A percentile compares a stretch with the other conserved stretches of the same genome.
Conservation (phyloP, 2,329 filamentous ascomycete genomes). For the Macrophomina phaseolina region DNA sequence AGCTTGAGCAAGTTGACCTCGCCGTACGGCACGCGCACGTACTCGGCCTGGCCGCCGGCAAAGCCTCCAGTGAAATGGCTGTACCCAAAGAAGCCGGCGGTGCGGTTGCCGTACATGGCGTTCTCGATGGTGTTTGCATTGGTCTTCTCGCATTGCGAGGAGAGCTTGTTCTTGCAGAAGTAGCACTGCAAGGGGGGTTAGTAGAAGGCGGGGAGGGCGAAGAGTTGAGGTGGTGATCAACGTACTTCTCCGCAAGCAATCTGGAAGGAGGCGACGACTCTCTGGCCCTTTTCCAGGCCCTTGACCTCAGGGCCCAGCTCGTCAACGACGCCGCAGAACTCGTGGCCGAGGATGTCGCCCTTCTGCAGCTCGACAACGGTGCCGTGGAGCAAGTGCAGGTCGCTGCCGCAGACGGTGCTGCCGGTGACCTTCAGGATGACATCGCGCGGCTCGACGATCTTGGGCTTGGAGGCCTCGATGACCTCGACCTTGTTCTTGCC, state of each 20-base stretch:
- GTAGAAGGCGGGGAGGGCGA: constrained; percentile 31
- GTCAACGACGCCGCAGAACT: constrained; percentile 59
- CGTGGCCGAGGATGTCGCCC: constrained; percentile 59
- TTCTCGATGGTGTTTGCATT: constrained; percentile 74
- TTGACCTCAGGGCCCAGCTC: constrained; percentile 51
- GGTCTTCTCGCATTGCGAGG: constrained; percentile 79
- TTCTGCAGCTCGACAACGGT: constrained; percentile 56
- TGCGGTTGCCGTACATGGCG: constrained; percentile 79
- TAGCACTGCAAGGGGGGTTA: constrained; percentile 58
- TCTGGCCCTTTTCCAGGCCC: constrained; percentile 52
- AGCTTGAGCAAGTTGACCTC: constrained; percentile 82
- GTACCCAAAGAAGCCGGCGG: constrained; percentile 68
- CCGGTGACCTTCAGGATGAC: constrained; percentile 81
- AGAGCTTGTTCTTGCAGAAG: constrained; percentile 79
- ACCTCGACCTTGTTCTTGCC: constrained; percentile 77
- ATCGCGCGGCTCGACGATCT: constrained; percentile 73
- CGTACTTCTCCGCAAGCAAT: constrained; percentile 65
- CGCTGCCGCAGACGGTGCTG: constrained; percentile 66
- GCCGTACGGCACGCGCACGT: constrained; percentile 78
- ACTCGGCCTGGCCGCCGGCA: constrained; percentile 86
- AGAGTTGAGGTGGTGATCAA: not conserved
- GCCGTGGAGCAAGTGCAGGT: constrained; percentile 62
- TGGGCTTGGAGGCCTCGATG: constrained; percentile 71
- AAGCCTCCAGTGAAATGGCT: constrained; percentile 82
- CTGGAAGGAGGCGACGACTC: constrained; percentile 86